Base-by-base conservation (phyloP, 1,284 basidiomycete genomes). In the Malassezia dermatis region DNA sequence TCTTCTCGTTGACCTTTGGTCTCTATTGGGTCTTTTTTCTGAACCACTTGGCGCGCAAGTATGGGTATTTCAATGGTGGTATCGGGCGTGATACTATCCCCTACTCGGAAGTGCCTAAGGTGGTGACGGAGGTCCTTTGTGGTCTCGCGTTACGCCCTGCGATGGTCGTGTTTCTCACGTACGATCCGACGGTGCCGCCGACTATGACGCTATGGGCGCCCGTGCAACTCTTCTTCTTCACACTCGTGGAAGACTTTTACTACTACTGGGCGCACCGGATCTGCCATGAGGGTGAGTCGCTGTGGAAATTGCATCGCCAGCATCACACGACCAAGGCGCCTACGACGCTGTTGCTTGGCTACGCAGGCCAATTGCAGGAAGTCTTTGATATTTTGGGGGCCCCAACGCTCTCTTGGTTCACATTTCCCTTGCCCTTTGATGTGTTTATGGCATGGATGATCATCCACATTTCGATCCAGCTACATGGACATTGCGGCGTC, bases 281-380 rank as follows among this genome's bases (percentile, higher is more conserved):
- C 3, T 65, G 67, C 62, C 70, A 71, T 50, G 64, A 67, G 41
- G 53, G 59, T 2, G 35, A 54, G 6, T 51, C 31, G 15, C 35
- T 65, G 0, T 71, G 70, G 70, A 26, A 24, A 8, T 56, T 51
- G 28, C 66, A 71, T 42, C 50, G 56, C 3, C 58, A 53, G 21
- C 67, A 70, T 30, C 69, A 71, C 48, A 53, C 50, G 10, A 66
- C 66, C n/a, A 67, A 69, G 51, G 65, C 67, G 31, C 70, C 70
- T 12, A 69, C 56, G 17, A 51, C 61, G 1, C 50, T 66, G 2
- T 51, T 71, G 3, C 60, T 62, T 15, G 59, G 63, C 0, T 69
- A 64, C 32, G 67, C 69, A 0, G 66, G 66, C 28, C 56, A 65
- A 28, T 53, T 65, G 37, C 68, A 73, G 51, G 67, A 71, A 31